Evolutionary conservation across 371 early-diverging fungal species (phyloP).

Genomic region (Mortierella sp.): DNA sequence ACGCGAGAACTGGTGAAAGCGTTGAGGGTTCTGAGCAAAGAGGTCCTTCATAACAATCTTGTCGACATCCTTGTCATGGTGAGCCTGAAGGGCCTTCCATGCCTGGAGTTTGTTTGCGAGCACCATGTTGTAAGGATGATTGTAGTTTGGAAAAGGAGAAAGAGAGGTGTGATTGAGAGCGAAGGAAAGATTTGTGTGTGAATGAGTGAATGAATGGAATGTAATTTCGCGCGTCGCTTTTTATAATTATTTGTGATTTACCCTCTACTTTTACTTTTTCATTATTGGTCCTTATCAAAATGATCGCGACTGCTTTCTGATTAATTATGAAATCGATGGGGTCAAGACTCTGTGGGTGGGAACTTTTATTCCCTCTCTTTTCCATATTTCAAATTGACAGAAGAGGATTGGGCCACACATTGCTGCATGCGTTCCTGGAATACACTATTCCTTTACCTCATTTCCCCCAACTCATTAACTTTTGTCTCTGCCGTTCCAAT

Average conservation of each 20-base stretch:
- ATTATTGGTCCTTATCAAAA: not conserved
- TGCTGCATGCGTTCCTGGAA: too few species aligned
- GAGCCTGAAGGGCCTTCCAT: constrained; percentile 89
- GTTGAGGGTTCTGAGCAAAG: constrained; percentile 79
- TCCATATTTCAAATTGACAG: too few species aligned
- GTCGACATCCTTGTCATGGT: constrained; percentile 85
- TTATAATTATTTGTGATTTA: not conserved
- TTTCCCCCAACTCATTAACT: too few species aligned
- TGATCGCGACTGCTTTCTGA: not conserved
- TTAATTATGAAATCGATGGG: not conserved
- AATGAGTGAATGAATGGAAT: not conserved
- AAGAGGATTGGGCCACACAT: too few species aligned
- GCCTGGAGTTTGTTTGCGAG: constrained; percentile 78
- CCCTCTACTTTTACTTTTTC: too few species aligned
- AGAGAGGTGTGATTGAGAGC: not conserved
- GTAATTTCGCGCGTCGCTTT: not conserved
- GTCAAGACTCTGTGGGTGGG: not conserved
- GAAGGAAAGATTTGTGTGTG: not conserved
- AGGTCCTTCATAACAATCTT: constrained; percentile 81
- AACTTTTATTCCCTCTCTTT: not conserved
- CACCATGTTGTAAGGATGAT: constrained; percentile 62
- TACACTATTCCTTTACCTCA: too few species aligned
- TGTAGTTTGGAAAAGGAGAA: not conserved
- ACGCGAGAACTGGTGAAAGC: constrained; percentile 85
- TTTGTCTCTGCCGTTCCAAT: too few species aligned